These are phyloP conservation scores for Leccinellum luteum DNA, from an alignment of 768 basidiomycete species.

Conservation along the genomic window DNA sequence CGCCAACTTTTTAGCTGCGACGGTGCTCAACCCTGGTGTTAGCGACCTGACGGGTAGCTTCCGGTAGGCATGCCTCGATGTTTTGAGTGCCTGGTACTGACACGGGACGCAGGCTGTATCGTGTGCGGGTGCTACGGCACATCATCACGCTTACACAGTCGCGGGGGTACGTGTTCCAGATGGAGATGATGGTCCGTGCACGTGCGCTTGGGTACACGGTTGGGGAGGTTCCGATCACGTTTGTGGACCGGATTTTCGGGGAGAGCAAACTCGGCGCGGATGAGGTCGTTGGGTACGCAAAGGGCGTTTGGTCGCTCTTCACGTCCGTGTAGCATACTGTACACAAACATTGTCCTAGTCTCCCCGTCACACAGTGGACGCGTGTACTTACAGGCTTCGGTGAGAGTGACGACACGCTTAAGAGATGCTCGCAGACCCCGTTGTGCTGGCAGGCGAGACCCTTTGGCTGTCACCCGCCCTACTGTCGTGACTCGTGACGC, in stretches of 20 bases:
- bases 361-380: no score
- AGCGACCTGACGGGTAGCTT: slow-evolving; percentile 92
- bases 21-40: slow-evolving; percentile 80
- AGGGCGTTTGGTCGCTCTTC: slow-evolving; percentile 83
- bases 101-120: slow-evolving; percentile 58
- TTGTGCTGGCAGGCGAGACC: no score
- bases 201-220: slow-evolving; percentile 79
- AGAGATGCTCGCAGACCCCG: no score
- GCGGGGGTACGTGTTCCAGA: slow-evolving; percentile 94
- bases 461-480: no score
- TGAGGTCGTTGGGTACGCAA: slow-evolving; percentile 84
- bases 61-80: slow-evolving; percentile 47
- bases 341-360: no score
- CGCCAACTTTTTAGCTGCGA: slow-evolving; percentile 88
- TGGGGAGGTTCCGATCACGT: slow-evolving; percentile 91
- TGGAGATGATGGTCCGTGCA: slow-evolving; percentile 97
- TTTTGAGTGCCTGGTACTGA: background rate
- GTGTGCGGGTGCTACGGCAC: slow-evolving; percentile 68
- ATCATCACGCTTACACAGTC: slow-evolving; percentile 84
- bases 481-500: no score
- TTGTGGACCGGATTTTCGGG: slow-evolving; percentile 91
- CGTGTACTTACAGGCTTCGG: no score
- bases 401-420: no score
- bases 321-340: slow-evolving; percentile 60
- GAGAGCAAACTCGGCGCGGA: slow-evolving; percentile 89